Evolutionary conservation across 1,284 basidiomycete species (phyloP), one percentile per base, ranked within the genome.

Genomic region (Trichosporon sp.): DNA sequence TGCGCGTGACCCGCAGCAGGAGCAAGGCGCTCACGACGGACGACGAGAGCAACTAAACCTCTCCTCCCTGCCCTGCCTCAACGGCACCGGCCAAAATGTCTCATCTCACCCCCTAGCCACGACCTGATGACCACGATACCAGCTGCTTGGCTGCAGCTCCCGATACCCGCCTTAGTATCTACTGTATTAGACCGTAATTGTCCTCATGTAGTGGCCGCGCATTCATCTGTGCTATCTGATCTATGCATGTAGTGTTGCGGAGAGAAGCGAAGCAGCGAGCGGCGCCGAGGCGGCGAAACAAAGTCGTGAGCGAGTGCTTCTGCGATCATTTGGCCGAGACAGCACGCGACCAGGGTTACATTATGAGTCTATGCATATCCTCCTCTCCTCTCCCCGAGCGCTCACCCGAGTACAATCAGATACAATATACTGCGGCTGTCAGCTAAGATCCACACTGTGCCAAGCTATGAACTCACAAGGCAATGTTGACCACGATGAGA

Each of bases 401-500:
- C 51, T 47, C 69, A 68, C 64, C 62, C 67, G 44, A 66, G 32
- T 32, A 66, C 38, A 23, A 71, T 62, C 58, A 58, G 31, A 38
- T 64, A 68, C 31, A 68, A 15, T 25, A 71, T 71, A 15, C 70
- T 71, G 67, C 23, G 23, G 0, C 6, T 11, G 69, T 70, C 69
- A 70, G 69, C 69, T n/a, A 25, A 3, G 3, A n/a, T 9, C 12
- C 6, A 7, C 25, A 38, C 3, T n/a, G 5, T 2, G 6, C 34
- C 23, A 4, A 8, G 13, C 8, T 25, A 6, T 12, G 3, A 34
- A 77, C 82, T 75, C 68, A 83, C 82, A 95, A 88, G 71, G 91
- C 83, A 64, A 92, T 86, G 82, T 96, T 96, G 56, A 91, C 78
- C 34, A 86, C 89, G 80, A 96, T 95, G 60, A 96, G 84, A 56